Evolutionary conservation across 176 grass and related monocot genomes (phyloP).

Genomic region (Echinochloa phyllopogon): DNA sequence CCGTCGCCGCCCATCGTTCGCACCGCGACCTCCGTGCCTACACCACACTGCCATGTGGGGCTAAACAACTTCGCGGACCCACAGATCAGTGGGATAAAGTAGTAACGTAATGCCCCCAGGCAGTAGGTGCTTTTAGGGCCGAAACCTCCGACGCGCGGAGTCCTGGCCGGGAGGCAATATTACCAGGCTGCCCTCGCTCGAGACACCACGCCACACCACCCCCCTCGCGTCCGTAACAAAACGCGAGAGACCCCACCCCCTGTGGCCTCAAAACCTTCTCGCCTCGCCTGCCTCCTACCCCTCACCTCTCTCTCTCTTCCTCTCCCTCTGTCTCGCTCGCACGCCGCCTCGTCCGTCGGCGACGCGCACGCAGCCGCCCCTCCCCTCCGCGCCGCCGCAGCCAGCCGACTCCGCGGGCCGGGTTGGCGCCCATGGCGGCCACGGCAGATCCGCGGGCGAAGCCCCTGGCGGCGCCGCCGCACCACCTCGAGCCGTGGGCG

Average conservation of each 20-base stretch:
- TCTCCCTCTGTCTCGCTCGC: not conserved
- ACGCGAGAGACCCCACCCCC: conserved; percentile 36
- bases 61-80: rapidly evolving
- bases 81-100: rapidly evolving
- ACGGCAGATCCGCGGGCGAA: conserved; percentile 68
- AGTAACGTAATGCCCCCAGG: rapidly evolving
- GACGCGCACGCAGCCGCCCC: not conserved
- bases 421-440: conserved; percentile 50
- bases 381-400: not conserved
- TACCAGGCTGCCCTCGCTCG: conserved; percentile 35
- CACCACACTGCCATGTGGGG: not conserved
- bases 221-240: conserved; percentile 44
- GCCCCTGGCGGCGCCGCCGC: conserved; percentile 40
- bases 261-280: conserved; percentile 56
- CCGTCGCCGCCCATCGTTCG: not conserved
- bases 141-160: conserved; percentile 23
- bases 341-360: conserved; percentile 20
- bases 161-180: not conserved
- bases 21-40: rapidly evolving
- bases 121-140: not conserved
- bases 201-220: not conserved
- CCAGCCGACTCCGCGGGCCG: too few relatives aligned
- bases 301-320: conserved; percentile 1
- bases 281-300: conserved; percentile 4
- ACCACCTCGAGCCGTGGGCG: conserved; percentile 54